Evolutionary conservation across 805 yeast species (phyloP).

Genomic region (Starmerella vaccinii): DNA sequence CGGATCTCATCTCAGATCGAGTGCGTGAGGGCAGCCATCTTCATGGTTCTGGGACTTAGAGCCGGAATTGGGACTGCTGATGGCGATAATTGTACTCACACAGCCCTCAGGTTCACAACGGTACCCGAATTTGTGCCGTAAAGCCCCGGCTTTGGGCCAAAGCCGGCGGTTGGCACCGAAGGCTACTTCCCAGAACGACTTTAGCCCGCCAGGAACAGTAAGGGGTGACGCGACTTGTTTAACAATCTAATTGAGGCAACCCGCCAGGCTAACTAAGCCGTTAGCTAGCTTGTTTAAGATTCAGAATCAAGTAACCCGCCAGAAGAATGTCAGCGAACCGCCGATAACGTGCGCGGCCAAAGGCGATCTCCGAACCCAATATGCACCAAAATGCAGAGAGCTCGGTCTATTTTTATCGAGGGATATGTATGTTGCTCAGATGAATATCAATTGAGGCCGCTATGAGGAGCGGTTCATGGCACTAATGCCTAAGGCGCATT

Average conservation of each 20-base stretch:
- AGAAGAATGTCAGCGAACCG: neutral
- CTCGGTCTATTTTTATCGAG: neutral
- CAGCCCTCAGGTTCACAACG: neutral
- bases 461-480: too few relatives aligned
- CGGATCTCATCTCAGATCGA: neutral
- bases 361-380: neutral
- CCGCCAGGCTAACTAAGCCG: neutral
- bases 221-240: neutral
- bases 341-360: too few relatives aligned
- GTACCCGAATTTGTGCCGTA: neutral
- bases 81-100: neutral
- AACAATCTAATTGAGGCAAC: neutral
- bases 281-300: neutral
- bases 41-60: neutral
- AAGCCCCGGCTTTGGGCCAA: neutral
- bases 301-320: neutral
- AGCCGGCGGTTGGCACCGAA: neutral
- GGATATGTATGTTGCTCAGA: neutral
- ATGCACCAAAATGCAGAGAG: neutral
- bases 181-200: neutral
- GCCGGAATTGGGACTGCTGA: neutral
- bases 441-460: neutral
- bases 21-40: neutral
- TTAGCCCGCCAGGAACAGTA: neutral
- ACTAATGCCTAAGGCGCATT: too few relatives aligned